Conservation (phyloP, 805 yeast genomes). For the Candida suzukii region DNA sequence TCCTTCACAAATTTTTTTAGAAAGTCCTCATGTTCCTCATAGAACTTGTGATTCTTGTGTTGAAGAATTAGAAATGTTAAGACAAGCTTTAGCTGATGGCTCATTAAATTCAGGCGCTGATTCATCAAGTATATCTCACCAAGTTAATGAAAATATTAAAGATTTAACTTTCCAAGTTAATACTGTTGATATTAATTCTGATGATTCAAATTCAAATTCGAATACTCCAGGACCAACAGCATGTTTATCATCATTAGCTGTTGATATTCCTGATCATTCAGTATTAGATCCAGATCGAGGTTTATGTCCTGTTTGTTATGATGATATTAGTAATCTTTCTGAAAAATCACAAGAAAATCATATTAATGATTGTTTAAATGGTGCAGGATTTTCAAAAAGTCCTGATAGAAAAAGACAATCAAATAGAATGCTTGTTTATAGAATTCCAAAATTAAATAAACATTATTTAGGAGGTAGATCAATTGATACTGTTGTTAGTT, state of each 20-base stretch:
- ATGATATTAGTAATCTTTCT: slow-evolving; percentile 11
- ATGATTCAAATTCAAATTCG: no score
- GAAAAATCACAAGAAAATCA: slow-evolving; percentile 51
- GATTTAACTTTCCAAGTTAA: neutral
- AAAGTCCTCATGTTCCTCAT: slow-evolving; percentile 49
- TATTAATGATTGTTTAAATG: slow-evolving; percentile 58
- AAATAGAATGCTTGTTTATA: slow-evolving; percentile 84
- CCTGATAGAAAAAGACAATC: slow-evolving; percentile 47
- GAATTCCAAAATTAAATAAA: no score
- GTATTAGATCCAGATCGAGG: slow-evolving; percentile 23
- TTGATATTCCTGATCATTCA: neutral
- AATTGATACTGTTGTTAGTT: neutral
- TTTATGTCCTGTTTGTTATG: slow-evolving; percentile 39
- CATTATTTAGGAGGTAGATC: no score
- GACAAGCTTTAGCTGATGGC: slow-evolving; percentile 26
- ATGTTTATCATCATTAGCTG: neutral
- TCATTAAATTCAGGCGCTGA: neutral
- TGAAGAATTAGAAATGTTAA: slow-evolving; percentile 48
- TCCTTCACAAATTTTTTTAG: slow-evolving; percentile 39
- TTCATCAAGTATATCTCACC: neutral
- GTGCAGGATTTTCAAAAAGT: slow-evolving; percentile 57
- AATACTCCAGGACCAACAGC: neutral
- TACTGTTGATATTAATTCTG: no score
- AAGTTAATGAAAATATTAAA: neutral
- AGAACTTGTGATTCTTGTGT: slow-evolving; percentile 73